phyloP scores from a whole-genome alignment of 306 rosid genomes.

The Casuarina glauca region DNA sequence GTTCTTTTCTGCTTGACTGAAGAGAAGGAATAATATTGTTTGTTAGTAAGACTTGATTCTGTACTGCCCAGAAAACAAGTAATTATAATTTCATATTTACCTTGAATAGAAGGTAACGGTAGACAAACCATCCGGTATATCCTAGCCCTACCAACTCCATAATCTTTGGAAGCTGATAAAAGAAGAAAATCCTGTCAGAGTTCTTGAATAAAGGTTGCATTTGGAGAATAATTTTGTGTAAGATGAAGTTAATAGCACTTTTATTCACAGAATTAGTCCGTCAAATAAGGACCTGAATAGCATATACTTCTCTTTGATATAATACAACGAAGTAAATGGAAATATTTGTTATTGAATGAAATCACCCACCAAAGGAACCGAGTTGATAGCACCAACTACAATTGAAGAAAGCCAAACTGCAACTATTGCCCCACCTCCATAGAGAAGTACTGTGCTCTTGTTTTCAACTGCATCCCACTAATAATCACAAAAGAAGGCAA shows the following conservation, averaged over 20 bases:
- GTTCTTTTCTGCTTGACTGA: constrained; percentile 96
- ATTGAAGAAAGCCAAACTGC: constrained; percentile 90
- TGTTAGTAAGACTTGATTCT: not conserved
- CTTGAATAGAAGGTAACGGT: constrained; percentile 99
- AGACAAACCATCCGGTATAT: constrained; percentile 98
- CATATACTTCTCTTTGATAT: not conserved
- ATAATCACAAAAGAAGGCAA: constrained; percentile 25
- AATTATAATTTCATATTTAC: constrained; percentile 27
- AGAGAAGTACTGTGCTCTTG: constrained; percentile 87
- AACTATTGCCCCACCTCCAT: constrained; percentile 91
- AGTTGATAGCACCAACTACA: constrained; percentile 83
- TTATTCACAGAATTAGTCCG: not conserved
- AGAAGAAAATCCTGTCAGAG: constrained; percentile 19
- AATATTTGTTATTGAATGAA: not conserved
- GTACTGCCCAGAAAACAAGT: constrained; percentile 6
- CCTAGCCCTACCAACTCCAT: constrained; percentile 98
- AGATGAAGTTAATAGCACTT: not conserved
- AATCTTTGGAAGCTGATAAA: constrained; percentile 85
- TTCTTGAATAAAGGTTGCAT: not conserved
- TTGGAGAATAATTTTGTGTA: not conserved
- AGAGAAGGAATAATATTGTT: constrained; percentile 17
- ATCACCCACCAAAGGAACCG: constrained; percentile 83
- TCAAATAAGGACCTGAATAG: not conserved
- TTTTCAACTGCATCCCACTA: constrained; percentile 99
- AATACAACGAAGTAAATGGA: not conserved